phyloP scores from a whole-genome alignment of 257 asterid genomes.

The Solanum bulbocastanum region DNA sequence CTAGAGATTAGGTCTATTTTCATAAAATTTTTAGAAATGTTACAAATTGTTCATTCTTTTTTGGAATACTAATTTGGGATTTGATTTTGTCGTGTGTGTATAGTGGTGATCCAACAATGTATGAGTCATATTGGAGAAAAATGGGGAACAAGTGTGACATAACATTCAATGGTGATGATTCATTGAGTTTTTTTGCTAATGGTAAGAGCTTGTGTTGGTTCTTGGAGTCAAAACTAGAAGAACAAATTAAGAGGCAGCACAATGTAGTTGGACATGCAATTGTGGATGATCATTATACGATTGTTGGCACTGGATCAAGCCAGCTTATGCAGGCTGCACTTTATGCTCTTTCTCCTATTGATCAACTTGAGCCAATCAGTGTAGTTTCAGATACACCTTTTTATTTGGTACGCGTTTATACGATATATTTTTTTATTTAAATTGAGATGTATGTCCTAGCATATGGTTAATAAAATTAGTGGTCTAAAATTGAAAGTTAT shows the following conservation, averaged over 20 bases:
- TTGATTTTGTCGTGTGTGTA: background rate
- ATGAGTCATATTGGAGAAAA: constrained; percentile 37
- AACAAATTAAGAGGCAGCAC: no score
- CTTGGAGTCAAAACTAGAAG: no score
- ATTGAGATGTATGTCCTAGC: background rate
- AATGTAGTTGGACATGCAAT: no score
- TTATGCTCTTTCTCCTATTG: constrained; percentile 18
- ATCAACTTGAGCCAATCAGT: constrained; percentile 33
- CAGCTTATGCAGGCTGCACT: no score
- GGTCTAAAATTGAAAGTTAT: no score
- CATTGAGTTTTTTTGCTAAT: no score
- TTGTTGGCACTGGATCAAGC: no score
- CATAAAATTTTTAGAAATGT: background rate
- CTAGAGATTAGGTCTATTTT: background rate
- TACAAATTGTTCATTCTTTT: background rate
- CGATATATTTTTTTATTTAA: no score
- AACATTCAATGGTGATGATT: no score
- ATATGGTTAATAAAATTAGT: background rate
- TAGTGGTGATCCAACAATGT: constrained; percentile 49
- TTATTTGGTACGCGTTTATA: constrained; percentile 38
- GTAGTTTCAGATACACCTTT: constrained; percentile 68
- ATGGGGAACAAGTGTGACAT: no score
- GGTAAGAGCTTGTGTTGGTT: no score
- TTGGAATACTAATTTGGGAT: background rate
- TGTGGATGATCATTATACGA: no score